Base-by-base conservation (phyloP, 768 basidiomycete genomes). In the Mycena chlorophos region DNA sequence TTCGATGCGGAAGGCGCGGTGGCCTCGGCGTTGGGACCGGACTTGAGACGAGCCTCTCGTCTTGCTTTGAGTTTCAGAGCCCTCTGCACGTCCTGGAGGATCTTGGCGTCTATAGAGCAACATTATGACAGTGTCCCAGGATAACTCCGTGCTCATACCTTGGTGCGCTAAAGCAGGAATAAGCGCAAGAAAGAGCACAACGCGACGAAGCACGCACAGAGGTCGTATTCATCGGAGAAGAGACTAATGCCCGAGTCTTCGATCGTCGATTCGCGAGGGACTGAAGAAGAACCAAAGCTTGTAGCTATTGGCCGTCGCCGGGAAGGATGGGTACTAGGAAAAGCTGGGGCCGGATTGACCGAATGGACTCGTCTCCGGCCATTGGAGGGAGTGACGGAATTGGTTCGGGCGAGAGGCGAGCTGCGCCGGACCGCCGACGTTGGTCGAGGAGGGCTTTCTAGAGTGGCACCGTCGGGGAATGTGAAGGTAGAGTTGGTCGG, bases 201-300 rank as follows among this genome's bases (percentile, higher is more conserved):
- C 25, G 52, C 25, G 26, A 40, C 34, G 22, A 30, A 34, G 42
- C 51, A 78, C 87, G 73, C 67, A 91, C 89, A 81, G 57, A 90
- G 74, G 66, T 90, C 86, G 65, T 89, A 90, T 69, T 91, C 89
- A 58, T 91, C 83, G 1, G 87, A 87, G 69, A 89, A 87, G 28
- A 72, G 69, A 22, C 67, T 68, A 16, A 74, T 71, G 55, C 71
- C 73, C 49, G 74, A 73, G 54, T 75, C 73, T 45, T 61, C 60
- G n/a, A 54, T 40, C 37, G 47, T 60, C 42, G 37, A 61, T 53
- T 55, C 68, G 62, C n/a, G 56, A 28, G 51, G 71, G 65, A n/a
- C n/a, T n/a, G 38, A 28, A 6, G 57, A 58, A 49, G 49, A 12
- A 19, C 51, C 54, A 29, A 62, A 56, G 54, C 62, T 59, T 64